Evolutionary conservation across 2,329 filamentous ascomycete genomes (phyloP).

Genomic region (Botrytis fabae): DNA sequence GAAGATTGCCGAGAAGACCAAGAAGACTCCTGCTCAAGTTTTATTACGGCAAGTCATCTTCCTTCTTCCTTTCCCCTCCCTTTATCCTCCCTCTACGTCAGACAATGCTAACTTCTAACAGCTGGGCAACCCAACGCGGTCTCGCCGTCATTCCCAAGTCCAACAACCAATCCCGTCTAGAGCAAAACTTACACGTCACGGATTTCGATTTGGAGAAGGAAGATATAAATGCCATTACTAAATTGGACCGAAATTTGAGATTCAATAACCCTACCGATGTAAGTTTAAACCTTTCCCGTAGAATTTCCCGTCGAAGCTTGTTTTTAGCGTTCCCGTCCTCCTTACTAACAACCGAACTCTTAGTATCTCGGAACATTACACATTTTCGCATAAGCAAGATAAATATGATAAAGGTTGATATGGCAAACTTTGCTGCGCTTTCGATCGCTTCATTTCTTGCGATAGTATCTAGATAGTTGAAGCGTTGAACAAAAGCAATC

Average conservation of each 20-base stretch:
- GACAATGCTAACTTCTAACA: conserved; percentile 33
- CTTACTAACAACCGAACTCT: conserved; percentile 22
- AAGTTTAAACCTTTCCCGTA: conserved; percentile 1
- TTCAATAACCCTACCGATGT: conserved; percentile 73
- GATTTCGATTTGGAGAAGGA: conserved; percentile 64
- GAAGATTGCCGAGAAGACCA: conserved; percentile 65
- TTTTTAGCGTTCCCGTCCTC: too few species aligned
- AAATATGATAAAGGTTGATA: not conserved
- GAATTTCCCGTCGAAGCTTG: too few species aligned
- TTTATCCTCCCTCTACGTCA: too few species aligned
- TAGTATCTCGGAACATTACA: conserved; percentile 52
- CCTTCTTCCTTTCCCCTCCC: not conserved
- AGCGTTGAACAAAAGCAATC: not conserved
- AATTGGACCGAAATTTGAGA: conserved; percentile 64
- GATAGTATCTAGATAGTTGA: not conserved
- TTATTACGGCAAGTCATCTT: conserved; percentile 51
- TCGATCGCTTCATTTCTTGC: not conserved
- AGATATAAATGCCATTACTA: conserved; percentile 67
- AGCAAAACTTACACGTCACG: conserved; percentile 66
- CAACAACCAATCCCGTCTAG: conserved; percentile 56
- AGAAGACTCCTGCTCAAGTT: conserved; percentile 75
- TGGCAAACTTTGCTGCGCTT: not conserved
- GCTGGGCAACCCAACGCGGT: conserved; percentile 83
- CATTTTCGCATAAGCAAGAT: conserved; percentile 50
- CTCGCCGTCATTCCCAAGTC: conserved; percentile 83